Evolutionary conservation across 805 yeast species (phyloP).

Genomic region (Teunomyces cretensis): DNA sequence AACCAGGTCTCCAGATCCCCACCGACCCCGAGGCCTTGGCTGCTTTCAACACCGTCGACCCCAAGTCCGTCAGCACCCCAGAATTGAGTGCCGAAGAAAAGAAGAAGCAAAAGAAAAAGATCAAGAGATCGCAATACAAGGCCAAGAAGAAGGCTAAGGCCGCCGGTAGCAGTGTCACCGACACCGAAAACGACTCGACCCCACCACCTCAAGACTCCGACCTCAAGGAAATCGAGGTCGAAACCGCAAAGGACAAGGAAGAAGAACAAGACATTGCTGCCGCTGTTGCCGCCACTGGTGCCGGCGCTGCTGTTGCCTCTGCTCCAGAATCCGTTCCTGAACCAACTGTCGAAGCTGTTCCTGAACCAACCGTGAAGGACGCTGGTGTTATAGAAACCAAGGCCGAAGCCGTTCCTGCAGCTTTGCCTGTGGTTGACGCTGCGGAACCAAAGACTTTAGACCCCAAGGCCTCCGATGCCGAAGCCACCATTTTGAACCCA

Average conservation of each 20-base stretch:
- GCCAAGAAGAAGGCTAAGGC: constrained; percentile 34
- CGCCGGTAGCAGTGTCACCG: constrained; percentile 10
- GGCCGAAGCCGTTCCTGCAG: constrained; percentile 8
- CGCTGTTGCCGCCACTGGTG: constrained; percentile 10
- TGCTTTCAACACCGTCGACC: constrained; percentile 56
- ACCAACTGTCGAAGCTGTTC: background rate
- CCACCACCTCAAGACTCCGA: constrained; percentile 4
- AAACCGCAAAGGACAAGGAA: constrained; percentile 5
- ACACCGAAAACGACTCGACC: constrained; percentile 8
- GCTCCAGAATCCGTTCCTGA: background rate
- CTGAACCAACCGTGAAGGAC: background rate
- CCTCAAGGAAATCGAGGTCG: constrained; percentile 2
- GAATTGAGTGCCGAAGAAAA: constrained; percentile 33
- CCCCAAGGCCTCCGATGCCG: constrained; percentile 4
- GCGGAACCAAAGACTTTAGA: constrained; percentile 3
- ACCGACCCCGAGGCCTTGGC: constrained; percentile 59
- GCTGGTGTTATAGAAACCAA: constrained; percentile 3
- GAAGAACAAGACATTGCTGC: constrained; percentile 17
- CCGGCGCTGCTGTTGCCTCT: constrained; percentile 3
- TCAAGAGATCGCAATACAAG: constrained; percentile 43
- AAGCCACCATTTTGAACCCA: constrained; percentile 5
- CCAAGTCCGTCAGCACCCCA: constrained; percentile 47
- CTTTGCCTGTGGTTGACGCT: constrained; percentile 1
- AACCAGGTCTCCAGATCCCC: constrained; percentile 75
- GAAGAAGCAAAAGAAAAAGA: constrained; percentile 45